Percentiles rank a stretch among this genome's conserved stretches.
phyloP scores from a whole-genome alignment of 192 early-diverging fungal species.

The Gaertneriomyces sp. region DNA sequence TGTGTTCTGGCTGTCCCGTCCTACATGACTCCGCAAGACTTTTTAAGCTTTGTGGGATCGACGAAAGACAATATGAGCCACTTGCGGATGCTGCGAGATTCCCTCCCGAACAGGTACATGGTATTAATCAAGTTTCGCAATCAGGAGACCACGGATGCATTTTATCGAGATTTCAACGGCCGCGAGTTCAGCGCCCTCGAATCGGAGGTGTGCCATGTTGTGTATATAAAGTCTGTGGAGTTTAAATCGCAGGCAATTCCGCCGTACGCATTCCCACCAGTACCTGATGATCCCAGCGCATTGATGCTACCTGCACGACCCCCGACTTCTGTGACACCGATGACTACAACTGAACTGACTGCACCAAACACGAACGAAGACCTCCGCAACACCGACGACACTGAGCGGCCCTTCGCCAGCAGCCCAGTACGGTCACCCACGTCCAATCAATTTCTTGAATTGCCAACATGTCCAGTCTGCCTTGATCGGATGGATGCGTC shows the following conservation, averaged over 20 bases:
- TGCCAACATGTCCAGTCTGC: conserved; percentile 96
- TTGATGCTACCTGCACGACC: conserved; percentile 23
- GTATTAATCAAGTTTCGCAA: conserved; percentile 78
- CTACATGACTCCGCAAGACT: conserved; percentile 86
- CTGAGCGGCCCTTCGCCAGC: background rate
- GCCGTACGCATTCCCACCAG: conserved; percentile 53
- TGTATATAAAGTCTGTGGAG: conserved; percentile 69
- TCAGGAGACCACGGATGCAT: conserved; percentile 54
- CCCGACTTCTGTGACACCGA: background rate
- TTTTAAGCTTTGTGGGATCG: conserved; percentile 78
- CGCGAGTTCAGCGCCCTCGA: conserved; percentile 81
- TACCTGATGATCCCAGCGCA: conserved; percentile 24
- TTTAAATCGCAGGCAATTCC: conserved; percentile 61
- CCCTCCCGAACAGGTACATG: conserved; percentile 82
- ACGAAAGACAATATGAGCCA: conserved; percentile 66
- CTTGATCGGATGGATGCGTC: conserved; percentile 90
- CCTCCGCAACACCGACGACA: too few relatives aligned
- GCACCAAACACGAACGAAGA: background rate
- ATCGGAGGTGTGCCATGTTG: conserved; percentile 61
- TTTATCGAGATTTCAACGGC: conserved; percentile 78
- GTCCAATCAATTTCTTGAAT: conserved; percentile 52
- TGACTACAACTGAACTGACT: background rate
- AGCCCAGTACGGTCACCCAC: background rate
- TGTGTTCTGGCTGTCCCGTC: conserved; percentile 82
- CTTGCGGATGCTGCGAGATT: conserved; percentile 68